A percentile compares a stretch with the other conserved stretches of the same genome.
phyloP scores from a whole-genome alignment of 2,329 filamentous ascomycete genomes.

The Penicillium sumatraense region DNA sequence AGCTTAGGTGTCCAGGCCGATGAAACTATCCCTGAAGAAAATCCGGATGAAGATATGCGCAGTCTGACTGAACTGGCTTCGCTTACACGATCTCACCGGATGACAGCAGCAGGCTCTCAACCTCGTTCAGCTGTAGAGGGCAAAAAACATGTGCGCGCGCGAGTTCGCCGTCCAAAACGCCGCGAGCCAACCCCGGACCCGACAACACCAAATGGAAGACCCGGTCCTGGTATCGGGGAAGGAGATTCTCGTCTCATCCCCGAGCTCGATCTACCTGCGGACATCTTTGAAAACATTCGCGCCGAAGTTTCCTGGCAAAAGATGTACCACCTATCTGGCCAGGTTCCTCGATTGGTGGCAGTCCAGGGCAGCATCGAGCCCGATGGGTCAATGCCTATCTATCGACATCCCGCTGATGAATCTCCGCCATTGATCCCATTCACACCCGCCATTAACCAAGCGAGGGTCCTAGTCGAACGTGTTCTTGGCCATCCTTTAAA shows the following conservation, averaged over 20 bases:
- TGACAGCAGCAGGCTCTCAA: constrained; percentile 6
- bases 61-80: constrained; percentile 25
- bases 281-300: constrained; percentile 71
- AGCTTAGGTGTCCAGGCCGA: constrained; percentile 35
- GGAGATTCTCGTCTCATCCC: constrained; percentile 78
- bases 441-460: constrained; percentile 70
- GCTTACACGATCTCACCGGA: constrained; percentile 14
- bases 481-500: constrained; percentile 81
- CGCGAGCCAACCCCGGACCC: constrained; percentile 14
- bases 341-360: constrained; percentile 88
- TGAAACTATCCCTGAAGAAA: constrained; percentile 10
- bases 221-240: constrained; percentile 63
- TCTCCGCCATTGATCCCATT: constrained; percentile 78
- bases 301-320: constrained; percentile 83
- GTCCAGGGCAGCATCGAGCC: constrained; percentile 75
- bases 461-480: constrained; percentile 71
- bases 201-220: background rate
- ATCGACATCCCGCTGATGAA: constrained; percentile 91
- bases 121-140: constrained; percentile 11
- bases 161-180: constrained; percentile 33
- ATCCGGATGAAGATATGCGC: constrained; percentile 6
- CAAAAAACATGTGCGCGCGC: constrained; percentile 30
- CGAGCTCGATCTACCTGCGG: constrained; percentile 65
- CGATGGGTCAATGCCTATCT: constrained; percentile 79
- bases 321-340: constrained; percentile 90